phyloP scores from a whole-genome alignment of 805 yeast genomes.

The Hanseniaspora pseudoguilliermondii region DNA sequence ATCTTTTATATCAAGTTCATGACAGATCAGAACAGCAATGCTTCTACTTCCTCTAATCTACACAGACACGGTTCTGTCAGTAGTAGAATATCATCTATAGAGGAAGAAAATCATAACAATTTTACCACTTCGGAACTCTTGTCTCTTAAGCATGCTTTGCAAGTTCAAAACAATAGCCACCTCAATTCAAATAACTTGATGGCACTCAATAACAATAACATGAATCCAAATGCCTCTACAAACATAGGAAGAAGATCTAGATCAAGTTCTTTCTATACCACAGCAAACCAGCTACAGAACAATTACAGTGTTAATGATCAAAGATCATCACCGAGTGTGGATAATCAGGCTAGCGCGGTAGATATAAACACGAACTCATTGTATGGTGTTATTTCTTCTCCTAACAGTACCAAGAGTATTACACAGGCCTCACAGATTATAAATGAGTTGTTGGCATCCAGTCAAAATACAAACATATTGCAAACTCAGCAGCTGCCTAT shows the following conservation, averaged over 20 bases:
- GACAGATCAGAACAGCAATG: neutral
- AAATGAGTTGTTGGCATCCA: conserved; percentile 1
- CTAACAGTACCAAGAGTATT: conserved; percentile 9
- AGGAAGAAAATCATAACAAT: conserved; percentile 3
- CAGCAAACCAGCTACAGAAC: conserved; percentile 17
- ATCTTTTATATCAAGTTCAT: neutral
- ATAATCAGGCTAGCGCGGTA: conserved; percentile 22
- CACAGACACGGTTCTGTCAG: neutral
- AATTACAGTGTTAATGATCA: conserved; percentile 18
- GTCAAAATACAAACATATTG: neutral
- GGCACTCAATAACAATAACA: neutral
- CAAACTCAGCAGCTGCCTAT: conserved; percentile 3
- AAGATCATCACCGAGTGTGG: conserved; percentile 15
- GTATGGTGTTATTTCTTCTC: conserved; percentile 11
- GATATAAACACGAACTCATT: conserved; percentile 12
- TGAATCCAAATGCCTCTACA: neutral
- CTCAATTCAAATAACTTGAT: neutral
- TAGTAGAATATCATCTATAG: neutral
- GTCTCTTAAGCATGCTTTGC: conserved; percentile 8
- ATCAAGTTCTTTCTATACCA: conserved; percentile 10
- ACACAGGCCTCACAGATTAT: conserved; percentile 9
- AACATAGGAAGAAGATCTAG: conserved; percentile 8
- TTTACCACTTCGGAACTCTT: conserved; percentile 4
- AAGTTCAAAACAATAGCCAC: conserved; percentile 2
- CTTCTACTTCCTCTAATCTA: neutral